Evolutionary conservation across 2,329 filamentous ascomycete species (phyloP).

Genomic region (Calonectria multiphialidica): DNA sequence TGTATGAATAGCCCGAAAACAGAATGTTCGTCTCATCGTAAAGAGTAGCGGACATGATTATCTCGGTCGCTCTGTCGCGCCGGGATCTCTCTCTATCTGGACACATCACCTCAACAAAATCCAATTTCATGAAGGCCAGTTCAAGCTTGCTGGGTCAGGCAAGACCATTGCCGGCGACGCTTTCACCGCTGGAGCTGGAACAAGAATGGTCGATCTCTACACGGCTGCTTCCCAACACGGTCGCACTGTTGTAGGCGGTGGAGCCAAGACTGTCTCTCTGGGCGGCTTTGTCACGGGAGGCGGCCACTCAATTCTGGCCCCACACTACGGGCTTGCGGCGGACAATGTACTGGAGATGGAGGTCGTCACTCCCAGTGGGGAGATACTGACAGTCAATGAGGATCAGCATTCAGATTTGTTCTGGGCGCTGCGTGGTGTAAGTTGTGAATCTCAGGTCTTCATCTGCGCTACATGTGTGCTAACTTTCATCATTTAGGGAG

Average conservation of each 20-base stretch:
- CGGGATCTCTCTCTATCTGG: constrained; percentile 66
- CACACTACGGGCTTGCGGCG: background rate
- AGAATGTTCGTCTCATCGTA: background rate
- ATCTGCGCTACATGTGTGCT: background rate
- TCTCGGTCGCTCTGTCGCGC: constrained; percentile 39
- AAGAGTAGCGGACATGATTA: constrained; percentile 2
- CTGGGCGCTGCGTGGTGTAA: background rate
- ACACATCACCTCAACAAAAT: constrained; percentile 58
- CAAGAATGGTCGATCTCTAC: background rate
- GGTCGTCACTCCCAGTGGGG: background rate
- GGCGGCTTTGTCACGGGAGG: background rate
- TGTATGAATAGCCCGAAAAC: background rate
- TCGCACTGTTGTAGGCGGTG: background rate
- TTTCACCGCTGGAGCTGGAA: background rate
- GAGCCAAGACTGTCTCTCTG: background rate
- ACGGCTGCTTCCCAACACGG: background rate
- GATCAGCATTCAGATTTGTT: background rate
- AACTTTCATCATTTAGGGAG: background rate
- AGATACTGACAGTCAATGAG: background rate
- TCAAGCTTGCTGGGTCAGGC: background rate
- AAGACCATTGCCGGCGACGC: background rate
- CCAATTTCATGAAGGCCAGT: background rate
- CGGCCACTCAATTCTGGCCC: background rate
- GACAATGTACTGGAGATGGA: background rate
- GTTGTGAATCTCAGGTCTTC: background rate